Percentiles rank a stretch among this genome's conserved stretches.
Evolutionary conservation across 306 rosid genomes (phyloP).

Genomic region (Castanopsis chinensis): DNA sequence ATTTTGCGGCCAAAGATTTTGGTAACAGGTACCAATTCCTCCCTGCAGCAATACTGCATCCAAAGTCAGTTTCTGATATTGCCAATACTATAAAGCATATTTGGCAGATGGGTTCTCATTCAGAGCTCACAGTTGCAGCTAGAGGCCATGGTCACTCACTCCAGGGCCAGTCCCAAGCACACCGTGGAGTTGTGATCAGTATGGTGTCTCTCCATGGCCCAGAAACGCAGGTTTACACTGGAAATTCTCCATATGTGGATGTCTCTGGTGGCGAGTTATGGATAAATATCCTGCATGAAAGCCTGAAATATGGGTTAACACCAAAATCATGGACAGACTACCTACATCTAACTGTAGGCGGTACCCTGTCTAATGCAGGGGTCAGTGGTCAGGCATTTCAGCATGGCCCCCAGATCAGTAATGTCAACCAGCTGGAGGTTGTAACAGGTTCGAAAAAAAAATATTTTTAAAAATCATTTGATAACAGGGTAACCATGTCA

Average conservation of each 20-base stretch:
- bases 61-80: constrained; percentile 76
- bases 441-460: constrained; percentile 74
- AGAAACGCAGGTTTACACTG: constrained; percentile 53
- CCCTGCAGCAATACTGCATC: constrained; percentile 75
- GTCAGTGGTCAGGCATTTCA: constrained; percentile 93
- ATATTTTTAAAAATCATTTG: not conserved
- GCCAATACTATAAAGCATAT: constrained; percentile 62
- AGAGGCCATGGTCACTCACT: constrained; percentile 99
- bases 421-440: constrained; percentile 87
- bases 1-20: constrained; percentile 73
- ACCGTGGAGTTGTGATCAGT: constrained; percentile 72
- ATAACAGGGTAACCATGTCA: not conserved
- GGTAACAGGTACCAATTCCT: constrained; percentile 70
- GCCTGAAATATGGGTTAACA: constrained; percentile 70
- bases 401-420: constrained; percentile 97
- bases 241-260: constrained; percentile 56
- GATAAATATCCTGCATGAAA: constrained; percentile 88
- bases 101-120: constrained; percentile 73
- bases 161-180: constrained; percentile 85
- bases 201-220: constrained; percentile 71
- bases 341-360: constrained; percentile 89
- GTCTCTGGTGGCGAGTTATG: constrained; percentile 91
- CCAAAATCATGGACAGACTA: constrained; percentile 99
- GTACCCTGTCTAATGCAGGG: constrained; percentile 96
- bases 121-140: constrained; percentile 81